These are phyloP conservation scores for Zygosaccharomyces rouxii DNA, from an alignment of 805 yeast genomes.

Conservation along the genomic window DNA sequence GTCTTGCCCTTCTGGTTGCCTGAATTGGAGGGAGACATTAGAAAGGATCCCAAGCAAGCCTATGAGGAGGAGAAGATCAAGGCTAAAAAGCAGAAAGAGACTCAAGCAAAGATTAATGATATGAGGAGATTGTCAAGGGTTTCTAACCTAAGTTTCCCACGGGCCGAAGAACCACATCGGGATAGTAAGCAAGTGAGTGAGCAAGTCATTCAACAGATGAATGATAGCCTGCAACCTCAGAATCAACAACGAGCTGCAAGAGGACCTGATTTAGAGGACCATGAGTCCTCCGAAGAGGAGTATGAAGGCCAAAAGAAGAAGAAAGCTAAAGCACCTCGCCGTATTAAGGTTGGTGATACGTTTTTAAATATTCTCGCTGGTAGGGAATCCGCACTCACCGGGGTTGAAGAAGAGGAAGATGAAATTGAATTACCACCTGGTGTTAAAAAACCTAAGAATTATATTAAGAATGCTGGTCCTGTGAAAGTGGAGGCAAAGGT, in stretches of 20 bases:
- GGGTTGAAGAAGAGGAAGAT: constrained; percentile 80
- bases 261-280: constrained; percentile 51
- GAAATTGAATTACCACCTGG: constrained; percentile 87
- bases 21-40: constrained; percentile 75
- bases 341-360: constrained; percentile 28
- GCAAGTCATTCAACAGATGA: constrained; percentile 3
- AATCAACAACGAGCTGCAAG: constrained; percentile 17
- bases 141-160: constrained; percentile 11
- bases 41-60: constrained; percentile 75
- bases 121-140: constrained; percentile 35
- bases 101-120: constrained; percentile 34
- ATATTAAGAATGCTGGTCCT: constrained; percentile 86
- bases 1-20: constrained; percentile 93
- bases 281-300: constrained; percentile 50
- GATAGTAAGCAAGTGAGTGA: neutral
- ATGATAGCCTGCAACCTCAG: constrained; percentile 4
- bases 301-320: constrained; percentile 10
- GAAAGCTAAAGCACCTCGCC: constrained; percentile 27
- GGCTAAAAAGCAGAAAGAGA: constrained; percentile 43
- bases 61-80: constrained; percentile 60
- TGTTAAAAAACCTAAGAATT: constrained; percentile 71
- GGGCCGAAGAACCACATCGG: constrained; percentile 8
- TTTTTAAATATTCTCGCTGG: constrained; percentile 38
- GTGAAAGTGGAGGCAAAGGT: constrained; percentile 95
- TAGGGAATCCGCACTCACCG: constrained; percentile 42